phyloP scores from a whole-genome alignment of 148 eudicot genomes.

The Heliosperma pusillum region DNA sequence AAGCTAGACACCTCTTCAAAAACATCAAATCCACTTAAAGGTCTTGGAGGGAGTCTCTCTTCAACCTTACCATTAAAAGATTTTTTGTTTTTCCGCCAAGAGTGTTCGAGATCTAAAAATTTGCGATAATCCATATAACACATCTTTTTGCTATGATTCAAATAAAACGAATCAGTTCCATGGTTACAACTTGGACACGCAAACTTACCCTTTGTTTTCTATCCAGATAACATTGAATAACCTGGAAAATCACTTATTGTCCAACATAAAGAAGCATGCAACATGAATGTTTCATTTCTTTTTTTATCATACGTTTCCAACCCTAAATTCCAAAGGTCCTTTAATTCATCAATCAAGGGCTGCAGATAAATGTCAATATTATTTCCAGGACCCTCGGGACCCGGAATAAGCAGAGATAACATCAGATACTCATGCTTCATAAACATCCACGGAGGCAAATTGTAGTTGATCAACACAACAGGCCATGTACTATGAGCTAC shows the following conservation, averaged over 20 bases:
- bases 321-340: conserved; percentile 12
- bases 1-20: background rate
- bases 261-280: conserved; percentile 4
- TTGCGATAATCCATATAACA: conserved; percentile 6
- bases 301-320: conserved; percentile 15
- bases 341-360: conserved; percentile 5
- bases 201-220: conserved; percentile 9
- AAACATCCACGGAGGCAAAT: conserved; percentile 11
- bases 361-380: background rate
- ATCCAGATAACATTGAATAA: conserved; percentile 10
- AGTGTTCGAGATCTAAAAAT: conserved; percentile 4
- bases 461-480: background rate
- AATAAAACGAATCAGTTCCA: background rate
- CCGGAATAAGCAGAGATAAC: background rate
- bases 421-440: conserved; percentile 1
- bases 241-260: conserved; percentile 20
- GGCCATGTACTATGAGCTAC: background rate
- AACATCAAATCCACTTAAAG: background rate
- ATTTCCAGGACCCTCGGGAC: conserved; percentile 2
- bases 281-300: conserved; percentile 1
- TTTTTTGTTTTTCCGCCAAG: background rate
- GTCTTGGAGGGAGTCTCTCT: background rate
- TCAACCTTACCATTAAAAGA: conserved; percentile 12
- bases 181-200: conserved; percentile 8
- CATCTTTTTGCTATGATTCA: conserved; percentile 8